These are phyloP conservation scores for Dentipellis fragilis DNA, from an alignment of 768 basidiomycete genomes.

Conservation along the genomic window DNA sequence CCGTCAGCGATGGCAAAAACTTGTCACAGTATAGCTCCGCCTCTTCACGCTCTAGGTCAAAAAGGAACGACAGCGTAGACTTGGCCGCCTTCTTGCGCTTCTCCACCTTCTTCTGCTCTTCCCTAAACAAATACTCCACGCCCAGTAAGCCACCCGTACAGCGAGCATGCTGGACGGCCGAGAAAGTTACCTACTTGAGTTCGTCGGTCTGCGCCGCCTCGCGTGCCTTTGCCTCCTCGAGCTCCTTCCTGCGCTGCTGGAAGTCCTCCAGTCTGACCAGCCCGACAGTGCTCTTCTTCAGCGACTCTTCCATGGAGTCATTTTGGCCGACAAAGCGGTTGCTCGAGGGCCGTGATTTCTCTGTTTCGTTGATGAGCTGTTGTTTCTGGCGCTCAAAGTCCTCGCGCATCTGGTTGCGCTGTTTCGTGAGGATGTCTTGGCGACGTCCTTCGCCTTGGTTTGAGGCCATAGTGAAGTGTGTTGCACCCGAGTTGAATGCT, in stretches of 20 bases:
- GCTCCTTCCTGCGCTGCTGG: slow-evolving; percentile 74
- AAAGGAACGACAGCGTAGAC: slow-evolving; percentile 84
- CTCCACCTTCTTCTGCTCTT: slow-evolving; percentile 76
- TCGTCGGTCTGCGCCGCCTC: slow-evolving; percentile 80
- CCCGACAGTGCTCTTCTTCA: slow-evolving; percentile 88
- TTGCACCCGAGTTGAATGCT: neutral
- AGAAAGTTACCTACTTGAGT: slow-evolving; percentile 61
- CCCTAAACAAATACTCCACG: slow-evolving; percentile 82
- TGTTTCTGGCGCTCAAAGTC: slow-evolving; percentile 77
- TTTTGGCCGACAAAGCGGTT: slow-evolving; percentile 90
- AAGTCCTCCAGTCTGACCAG: slow-evolving; percentile 92
- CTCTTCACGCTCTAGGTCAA: slow-evolving; percentile 67
- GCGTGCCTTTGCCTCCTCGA: slow-evolving; percentile 86
- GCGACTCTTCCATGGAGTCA: slow-evolving; percentile 87
- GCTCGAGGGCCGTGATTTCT: slow-evolving; percentile 80
- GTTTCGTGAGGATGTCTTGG: slow-evolving; percentile 77
- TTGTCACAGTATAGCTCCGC: too few relatives aligned
- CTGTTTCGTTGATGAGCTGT: slow-evolving; percentile 76
- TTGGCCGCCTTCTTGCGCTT: slow-evolving; percentile 89
- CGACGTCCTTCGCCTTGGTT: slow-evolving; percentile 81
- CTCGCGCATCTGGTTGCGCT: slow-evolving; percentile 69
- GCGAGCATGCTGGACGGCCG: slow-evolving; percentile 9
- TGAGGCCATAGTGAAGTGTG: slow-evolving; percentile 44
- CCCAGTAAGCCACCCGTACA: slow-evolving; percentile 52
- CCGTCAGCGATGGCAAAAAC: too few relatives aligned